Evolutionary conservation across 192 early-diverging fungal genomes (phyloP).

Genomic region (Linnemannia schmuckeri): DNA sequence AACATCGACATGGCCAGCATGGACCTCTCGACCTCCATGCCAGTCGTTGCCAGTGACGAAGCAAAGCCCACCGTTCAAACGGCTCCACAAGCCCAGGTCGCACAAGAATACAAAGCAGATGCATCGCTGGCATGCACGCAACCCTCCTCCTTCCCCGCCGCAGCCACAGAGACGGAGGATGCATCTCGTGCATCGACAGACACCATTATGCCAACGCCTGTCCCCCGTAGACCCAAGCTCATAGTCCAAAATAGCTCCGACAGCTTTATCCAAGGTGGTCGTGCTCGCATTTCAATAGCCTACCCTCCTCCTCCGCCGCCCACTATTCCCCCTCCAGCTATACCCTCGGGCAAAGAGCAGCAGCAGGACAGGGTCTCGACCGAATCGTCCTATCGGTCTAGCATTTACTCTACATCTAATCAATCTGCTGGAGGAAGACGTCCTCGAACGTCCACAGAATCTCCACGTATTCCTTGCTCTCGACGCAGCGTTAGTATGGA

Average conservation of each 20-base stretch:
- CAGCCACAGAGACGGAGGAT: background rate
- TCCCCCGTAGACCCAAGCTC: slow-evolving; percentile 13
- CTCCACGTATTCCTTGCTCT: background rate
- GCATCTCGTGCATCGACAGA: background rate
- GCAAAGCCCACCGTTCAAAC: background rate
- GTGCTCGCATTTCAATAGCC: slow-evolving; percentile 10
- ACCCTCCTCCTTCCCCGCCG: background rate
- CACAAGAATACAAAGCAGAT: background rate
- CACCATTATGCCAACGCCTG: slow-evolving; percentile 12
- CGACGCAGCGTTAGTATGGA: slow-evolving; percentile 30
- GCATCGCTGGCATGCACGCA: background rate
- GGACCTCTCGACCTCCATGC: slow-evolving; percentile 26
- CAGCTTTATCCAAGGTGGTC: slow-evolving; percentile 4
- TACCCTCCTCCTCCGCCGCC: slow-evolving; percentile 41
- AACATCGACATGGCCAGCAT: slow-evolving; percentile 36
- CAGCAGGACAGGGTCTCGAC: background rate
- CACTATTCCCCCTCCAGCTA: slow-evolving; percentile 31
- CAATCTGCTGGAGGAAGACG: slow-evolving; percentile 2
- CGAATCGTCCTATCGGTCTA: slow-evolving; percentile 6
- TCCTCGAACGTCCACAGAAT: slow-evolving; percentile 18
- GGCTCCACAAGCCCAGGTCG: background rate
- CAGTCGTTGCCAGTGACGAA: slow-evolving; percentile 33
- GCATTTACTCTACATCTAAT: background rate
- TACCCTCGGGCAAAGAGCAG: slow-evolving; percentile 13
- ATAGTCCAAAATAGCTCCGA: slow-evolving; percentile 25